Evolutionary conservation across 441 rosid genomes (phyloP).

Genomic region (Codiaeum variegatum): DNA sequence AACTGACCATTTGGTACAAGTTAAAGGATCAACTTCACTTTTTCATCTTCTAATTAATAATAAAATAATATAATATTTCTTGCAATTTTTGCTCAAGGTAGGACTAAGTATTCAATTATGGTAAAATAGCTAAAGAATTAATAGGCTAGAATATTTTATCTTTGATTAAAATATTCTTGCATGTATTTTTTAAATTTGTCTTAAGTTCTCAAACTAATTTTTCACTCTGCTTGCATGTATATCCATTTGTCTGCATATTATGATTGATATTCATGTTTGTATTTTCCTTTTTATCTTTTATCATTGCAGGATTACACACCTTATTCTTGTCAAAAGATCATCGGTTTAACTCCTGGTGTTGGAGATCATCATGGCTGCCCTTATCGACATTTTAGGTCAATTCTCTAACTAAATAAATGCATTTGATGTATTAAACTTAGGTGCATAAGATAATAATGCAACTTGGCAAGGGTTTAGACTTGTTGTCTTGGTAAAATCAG

Average conservation of each 20-base stretch:
- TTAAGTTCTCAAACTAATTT: too few species aligned
- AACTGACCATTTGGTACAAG: too few species aligned
- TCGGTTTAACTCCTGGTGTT: conserved; percentile 65
- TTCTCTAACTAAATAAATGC: conserved; percentile 8
- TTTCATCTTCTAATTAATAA: too few species aligned
- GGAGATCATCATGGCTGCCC: conserved; percentile 98
- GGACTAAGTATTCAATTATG: too few species aligned
- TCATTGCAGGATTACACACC: conserved; percentile 87
- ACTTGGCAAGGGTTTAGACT: neutral
- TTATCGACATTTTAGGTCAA: conserved; percentile 81
- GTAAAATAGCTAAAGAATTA: too few species aligned
- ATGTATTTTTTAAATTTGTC: too few species aligned
- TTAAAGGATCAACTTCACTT: too few species aligned
- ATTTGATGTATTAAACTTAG: neutral
- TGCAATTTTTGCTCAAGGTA: too few species aligned
- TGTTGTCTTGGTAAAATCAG: neutral
- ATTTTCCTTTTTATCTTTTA: neutral
- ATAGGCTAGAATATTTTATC: too few species aligned
- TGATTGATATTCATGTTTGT: neutral
- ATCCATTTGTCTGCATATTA: neutral
- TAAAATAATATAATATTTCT: too few species aligned
- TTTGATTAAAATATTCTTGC: too few species aligned
- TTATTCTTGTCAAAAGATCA: conserved; percentile 84
- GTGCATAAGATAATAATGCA: neutral
- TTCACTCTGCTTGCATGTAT: neutral